These are phyloP conservation scores for Arctium minus DNA, from an alignment of 129 eudicot genomes.

Conservation along the genomic window DNA sequence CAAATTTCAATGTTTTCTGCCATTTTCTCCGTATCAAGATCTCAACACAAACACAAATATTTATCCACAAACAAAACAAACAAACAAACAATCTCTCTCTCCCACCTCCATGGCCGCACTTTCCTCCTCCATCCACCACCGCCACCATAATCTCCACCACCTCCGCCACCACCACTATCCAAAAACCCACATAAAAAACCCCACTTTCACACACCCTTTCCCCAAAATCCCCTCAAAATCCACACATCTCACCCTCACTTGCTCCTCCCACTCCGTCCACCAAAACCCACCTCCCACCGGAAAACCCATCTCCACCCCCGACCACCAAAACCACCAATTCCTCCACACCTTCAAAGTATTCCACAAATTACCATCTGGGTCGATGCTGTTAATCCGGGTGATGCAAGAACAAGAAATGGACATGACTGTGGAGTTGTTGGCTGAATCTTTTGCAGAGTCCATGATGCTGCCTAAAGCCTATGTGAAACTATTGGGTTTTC, in stretches of 20 bases:
- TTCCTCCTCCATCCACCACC: constrained; percentile 30
- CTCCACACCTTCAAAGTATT: constrained; percentile 45
- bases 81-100: constrained; percentile 5
- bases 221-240: constrained; percentile 35
- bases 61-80: constrained; percentile 4
- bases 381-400: constrained; percentile 54
- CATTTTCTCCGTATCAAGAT: not conserved
- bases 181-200: constrained; percentile 14
- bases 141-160: constrained; percentile 14
- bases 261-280: constrained; percentile 37
- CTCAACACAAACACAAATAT: not conserved
- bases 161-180: constrained; percentile 23
- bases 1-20: not conserved
- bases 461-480: constrained; percentile 70
- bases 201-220: constrained; percentile 3
- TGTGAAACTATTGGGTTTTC: constrained; percentile 53
- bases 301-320: constrained; percentile 48
- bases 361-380: constrained; percentile 75
- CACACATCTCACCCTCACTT: constrained; percentile 27
- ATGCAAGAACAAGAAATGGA: constrained; percentile 86
- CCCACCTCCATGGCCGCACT: constrained; percentile 26
- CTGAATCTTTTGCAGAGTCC: constrained; percentile 93
- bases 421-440: constrained; percentile 52
- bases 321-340: constrained; percentile 60
- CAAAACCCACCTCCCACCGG: constrained; percentile 51